These are phyloP conservation scores for Ocimum tenuiflorum DNA, from an alignment of 257 asterid genomes.

Conservation along the genomic window DNA sequence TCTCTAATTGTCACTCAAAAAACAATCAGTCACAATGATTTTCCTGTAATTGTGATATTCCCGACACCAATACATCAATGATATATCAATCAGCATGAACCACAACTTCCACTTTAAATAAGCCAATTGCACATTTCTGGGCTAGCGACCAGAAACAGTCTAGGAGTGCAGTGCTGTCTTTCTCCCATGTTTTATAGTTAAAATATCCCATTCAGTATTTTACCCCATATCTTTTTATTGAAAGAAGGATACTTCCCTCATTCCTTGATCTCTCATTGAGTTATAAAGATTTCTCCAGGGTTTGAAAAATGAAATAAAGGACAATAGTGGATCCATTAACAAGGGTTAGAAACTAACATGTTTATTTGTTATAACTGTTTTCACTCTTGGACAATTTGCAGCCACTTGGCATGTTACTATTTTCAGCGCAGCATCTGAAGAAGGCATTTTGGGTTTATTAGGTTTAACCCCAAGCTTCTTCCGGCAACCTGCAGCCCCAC, in stretches of 20 bases:
- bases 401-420: slow-evolving; percentile 62
- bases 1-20: too few relatives aligned
- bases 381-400: slow-evolving; percentile 41
- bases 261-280: not conserved
- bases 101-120: not conserved
- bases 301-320: not conserved
- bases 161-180: not conserved
- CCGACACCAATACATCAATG: not conserved
- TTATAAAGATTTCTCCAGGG: not conserved
- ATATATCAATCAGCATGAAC: not conserved
- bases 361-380: slow-evolving; percentile 38
- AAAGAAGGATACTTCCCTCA: not conserved
- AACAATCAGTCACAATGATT: not conserved
- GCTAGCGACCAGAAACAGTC: not conserved
- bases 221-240: not conserved
- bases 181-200: not conserved
- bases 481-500: slow-evolving; percentile 83
- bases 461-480: slow-evolving; percentile 83
- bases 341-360: slow-evolving; percentile 30
- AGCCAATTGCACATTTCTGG: not conserved
- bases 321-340: not conserved
- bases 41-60: not conserved
- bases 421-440: slow-evolving; percentile 70
- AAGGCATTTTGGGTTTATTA: slow-evolving; percentile 45
- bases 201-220: not conserved